A percentile compares a stretch with the other conserved stretches of the same genome.
Evolutionary conservation across 1,284 basidiomycete genomes (phyloP).

Genomic region (Cryptococcus hybrid): DNA sequence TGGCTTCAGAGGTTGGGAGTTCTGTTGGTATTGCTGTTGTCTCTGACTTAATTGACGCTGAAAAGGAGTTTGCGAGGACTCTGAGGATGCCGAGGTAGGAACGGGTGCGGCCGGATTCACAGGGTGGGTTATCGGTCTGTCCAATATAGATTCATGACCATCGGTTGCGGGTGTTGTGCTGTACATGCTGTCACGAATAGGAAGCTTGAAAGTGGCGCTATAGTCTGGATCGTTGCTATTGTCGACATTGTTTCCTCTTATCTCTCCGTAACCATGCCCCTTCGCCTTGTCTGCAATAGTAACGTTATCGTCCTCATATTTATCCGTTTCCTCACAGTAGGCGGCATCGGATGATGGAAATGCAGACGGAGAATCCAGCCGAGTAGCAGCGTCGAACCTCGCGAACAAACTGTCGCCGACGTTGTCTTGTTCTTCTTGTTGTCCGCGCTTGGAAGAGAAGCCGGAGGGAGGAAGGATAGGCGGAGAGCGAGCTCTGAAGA

Average conservation of each 20-base stretch:
- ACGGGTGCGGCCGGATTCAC: not conserved
- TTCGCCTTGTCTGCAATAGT: no score
- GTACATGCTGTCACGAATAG: conserved; percentile 5
- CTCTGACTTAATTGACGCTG: not conserved
- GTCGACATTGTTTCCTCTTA: no score
- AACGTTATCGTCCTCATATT: no score
- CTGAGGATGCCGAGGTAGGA: not conserved
- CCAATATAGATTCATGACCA: conserved; percentile 7
- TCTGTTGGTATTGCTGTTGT: not conserved
- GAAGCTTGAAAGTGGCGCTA: not conserved
- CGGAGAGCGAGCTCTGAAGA: conserved; percentile 39
- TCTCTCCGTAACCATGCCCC: no score
- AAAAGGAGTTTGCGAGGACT: not conserved
- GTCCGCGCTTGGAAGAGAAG: not conserved
- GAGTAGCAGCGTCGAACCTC: conserved; percentile 11
- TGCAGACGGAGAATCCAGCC: not conserved
- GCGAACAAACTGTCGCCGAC: conserved; percentile 9
- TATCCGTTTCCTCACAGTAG: no score
- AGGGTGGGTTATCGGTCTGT: conserved; percentile 3
- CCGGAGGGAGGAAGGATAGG: conserved; percentile 16
- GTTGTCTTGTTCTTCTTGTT: conserved; percentile 7
- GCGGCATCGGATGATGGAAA: no score
- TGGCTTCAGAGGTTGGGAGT: not conserved
- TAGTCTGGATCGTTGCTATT: no score
- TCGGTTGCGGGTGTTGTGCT: conserved; percentile 10